These are phyloP conservation scores for Hordeum pubiflorum DNA, from an alignment of 202 grass and related monocot species.

Conservation along the genomic window DNA sequence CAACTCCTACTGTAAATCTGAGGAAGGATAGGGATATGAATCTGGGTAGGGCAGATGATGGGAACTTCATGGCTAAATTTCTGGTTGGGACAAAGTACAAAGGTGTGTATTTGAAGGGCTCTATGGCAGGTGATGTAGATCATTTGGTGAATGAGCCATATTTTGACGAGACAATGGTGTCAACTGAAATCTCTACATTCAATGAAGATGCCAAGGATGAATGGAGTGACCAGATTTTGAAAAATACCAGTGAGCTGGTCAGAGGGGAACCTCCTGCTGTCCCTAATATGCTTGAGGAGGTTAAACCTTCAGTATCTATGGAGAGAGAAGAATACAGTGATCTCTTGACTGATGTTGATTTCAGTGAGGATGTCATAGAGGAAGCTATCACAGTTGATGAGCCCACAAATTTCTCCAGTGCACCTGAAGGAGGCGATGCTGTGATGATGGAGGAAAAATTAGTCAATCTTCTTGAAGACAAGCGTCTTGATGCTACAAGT, in stretches of 20 bases:
- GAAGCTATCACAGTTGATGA: constrained; percentile 24
- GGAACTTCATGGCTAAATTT: not conserved
- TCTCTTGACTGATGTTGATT: not conserved
- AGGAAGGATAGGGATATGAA: constrained; percentile 15
- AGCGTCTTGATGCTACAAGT: not conserved
- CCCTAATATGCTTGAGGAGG: not conserved
- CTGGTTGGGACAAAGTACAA: not conserved
- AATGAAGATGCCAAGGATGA: not conserved
- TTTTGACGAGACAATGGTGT: not conserved
- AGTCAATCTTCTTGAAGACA: not conserved
- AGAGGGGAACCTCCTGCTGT: not conserved
- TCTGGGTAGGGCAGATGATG: not conserved
- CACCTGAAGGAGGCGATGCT: constrained; percentile 15
- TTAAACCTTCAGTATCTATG: not conserved
- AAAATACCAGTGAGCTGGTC: not conserved
- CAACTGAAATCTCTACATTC: constrained; percentile 19
- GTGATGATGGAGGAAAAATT: not conserved
- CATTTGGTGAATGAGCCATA: not conserved
- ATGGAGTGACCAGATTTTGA: not conserved
- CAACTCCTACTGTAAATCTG: not conserved
- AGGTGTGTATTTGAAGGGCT: not conserved
- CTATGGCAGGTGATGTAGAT: not conserved
- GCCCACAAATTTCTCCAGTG: not conserved
- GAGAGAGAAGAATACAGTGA: constrained; percentile 4
- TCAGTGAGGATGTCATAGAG: not conserved